Conservation (phyloP, 441 rosid genomes). For the Manihot esculenta region DNA sequence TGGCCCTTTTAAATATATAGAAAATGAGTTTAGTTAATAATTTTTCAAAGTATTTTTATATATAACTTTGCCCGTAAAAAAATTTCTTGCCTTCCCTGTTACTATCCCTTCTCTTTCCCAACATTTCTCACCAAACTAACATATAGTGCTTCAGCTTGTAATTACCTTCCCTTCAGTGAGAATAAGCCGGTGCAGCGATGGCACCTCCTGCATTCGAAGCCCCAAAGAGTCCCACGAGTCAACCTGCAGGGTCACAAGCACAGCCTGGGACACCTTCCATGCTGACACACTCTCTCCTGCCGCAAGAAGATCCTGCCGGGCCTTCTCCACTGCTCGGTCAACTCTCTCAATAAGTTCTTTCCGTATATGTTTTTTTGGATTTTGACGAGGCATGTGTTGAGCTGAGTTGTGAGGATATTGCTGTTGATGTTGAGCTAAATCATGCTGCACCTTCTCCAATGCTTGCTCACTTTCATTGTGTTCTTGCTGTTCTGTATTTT, state of each 20-base stretch:
- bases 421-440: not conserved
- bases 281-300: slow-evolving; percentile 63
- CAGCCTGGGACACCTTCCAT: slow-evolving; percentile 60
- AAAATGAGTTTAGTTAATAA: no score
- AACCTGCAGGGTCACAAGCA: slow-evolving; percentile 41
- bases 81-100: no score
- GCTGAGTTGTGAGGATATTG: not conserved
- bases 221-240: slow-evolving; percentile 84
- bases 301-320: slow-evolving; percentile 41
- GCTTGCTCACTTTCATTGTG: not conserved
- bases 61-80: no score
- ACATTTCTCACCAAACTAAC: not conserved
- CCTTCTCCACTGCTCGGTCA: slow-evolving; percentile 49
- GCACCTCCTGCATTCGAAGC: slow-evolving; percentile 69
- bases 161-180: slow-evolving; percentile 72
- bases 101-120: not conserved
- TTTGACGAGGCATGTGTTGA: not conserved
- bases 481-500: not conserved
- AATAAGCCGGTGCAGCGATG: slow-evolving; percentile 64
- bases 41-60: no score
- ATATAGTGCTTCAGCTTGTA: not conserved
- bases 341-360: slow-evolving; percentile 38
- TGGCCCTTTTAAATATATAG: no score
- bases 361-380: not conserved
- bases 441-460: not conserved